Evolutionary conservation across 257 asterid species (phyloP).

Genomic region (Gentiana macrophylla): DNA sequence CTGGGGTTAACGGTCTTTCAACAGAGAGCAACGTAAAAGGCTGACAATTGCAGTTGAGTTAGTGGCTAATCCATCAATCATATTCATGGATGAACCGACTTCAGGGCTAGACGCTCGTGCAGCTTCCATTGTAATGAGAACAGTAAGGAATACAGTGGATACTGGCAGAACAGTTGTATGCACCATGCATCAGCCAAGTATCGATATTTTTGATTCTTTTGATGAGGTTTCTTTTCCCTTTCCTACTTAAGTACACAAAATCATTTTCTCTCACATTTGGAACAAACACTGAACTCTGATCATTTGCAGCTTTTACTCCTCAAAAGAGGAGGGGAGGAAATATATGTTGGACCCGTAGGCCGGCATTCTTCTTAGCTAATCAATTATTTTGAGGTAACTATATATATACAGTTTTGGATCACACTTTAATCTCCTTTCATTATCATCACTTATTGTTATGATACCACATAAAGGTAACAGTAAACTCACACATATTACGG

Average conservation of each 20-base stretch:
- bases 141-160: constrained; percentile 21
- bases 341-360: constrained; percentile 86
- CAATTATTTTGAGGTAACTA: constrained; percentile 67
- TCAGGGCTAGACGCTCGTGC: constrained; percentile 20
- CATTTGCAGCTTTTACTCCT: constrained; percentile 58
- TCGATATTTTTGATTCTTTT: constrained; percentile 19
- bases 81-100: constrained; percentile 23
- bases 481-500: constrained; percentile 45
- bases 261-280: neutral
- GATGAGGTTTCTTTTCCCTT: constrained; percentile 12
- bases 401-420: too few relatives aligned
- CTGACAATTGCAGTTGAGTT: constrained; percentile 19
- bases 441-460: too few relatives aligned
- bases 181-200: constrained; percentile 23
- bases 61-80: constrained; percentile 21
- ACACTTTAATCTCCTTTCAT: neutral
- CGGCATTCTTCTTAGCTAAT: constrained; percentile 52
- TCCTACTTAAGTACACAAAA: neutral
- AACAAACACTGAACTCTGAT: neutral
- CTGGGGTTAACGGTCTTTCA: constrained; percentile 18
- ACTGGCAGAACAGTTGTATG: constrained; percentile 22
- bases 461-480: constrained; percentile 18
- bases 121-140: constrained; percentile 22
- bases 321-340: constrained; percentile 85
- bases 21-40: constrained; percentile 18